phyloP scores from a whole-genome alignment of 352 stramenopile species.

The Phytophthora sp. region DNA sequence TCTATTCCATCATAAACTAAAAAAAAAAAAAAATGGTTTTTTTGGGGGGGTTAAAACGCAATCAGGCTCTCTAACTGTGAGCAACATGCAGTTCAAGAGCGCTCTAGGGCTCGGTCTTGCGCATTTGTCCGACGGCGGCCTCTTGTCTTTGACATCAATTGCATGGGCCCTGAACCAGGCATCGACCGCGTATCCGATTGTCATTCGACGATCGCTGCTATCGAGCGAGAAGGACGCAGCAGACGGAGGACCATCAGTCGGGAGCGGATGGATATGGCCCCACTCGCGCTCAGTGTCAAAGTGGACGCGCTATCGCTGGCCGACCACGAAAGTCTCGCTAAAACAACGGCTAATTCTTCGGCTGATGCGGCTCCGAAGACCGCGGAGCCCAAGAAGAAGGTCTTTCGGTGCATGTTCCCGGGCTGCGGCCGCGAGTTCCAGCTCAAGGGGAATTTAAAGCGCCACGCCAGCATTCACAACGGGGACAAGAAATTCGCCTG shows the following conservation, averaged over 20 bases:
- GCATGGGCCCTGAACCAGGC: background rate
- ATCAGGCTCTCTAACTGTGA: background rate
- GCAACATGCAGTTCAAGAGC: constrained; percentile 15
- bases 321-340: constrained; percentile 11
- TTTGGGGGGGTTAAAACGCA: no score
- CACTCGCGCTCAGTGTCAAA: constrained; percentile 27
- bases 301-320: constrained; percentile 27
- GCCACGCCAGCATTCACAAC: constrained; percentile 65
- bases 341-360: background rate
- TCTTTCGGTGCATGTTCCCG: constrained; percentile 59
- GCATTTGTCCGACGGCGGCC: constrained; percentile 28
- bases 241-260: background rate
- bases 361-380: background rate
- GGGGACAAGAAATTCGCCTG: constrained; percentile 68
- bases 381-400: constrained; percentile 16
- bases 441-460: constrained; percentile 72
- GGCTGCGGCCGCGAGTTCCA: constrained; percentile 63
- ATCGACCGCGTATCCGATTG: constrained; percentile 10
- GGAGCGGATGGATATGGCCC: constrained; percentile 25
- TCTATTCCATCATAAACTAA: no score
- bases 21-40: no score
- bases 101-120: constrained; percentile 2
- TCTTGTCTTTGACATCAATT: constrained; percentile 20
- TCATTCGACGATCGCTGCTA: constrained; percentile 23
- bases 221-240: background rate